Conservation (phyloP, 257 asterid genomes). For the Solanum pimpinellifolium region DNA sequence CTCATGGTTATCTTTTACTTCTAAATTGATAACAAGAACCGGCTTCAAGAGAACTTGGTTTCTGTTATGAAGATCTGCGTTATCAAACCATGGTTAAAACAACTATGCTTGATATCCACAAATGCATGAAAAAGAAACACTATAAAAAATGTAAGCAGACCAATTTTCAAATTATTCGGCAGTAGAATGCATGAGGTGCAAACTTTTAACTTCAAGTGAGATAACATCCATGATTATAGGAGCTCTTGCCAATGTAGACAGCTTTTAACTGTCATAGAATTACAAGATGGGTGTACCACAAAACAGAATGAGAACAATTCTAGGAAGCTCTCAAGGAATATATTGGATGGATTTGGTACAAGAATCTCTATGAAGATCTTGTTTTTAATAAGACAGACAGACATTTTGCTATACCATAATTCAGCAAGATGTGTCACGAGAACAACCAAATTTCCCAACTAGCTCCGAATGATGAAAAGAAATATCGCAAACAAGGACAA, state of each 20-base stretch:
- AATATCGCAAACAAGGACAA: background rate
- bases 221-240: background rate
- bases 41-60: constrained; percentile 64
- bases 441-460: background rate
- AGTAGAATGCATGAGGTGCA: background rate
- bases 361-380: background rate
- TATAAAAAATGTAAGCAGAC: background rate
- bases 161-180: background rate
- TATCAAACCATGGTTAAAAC: background rate
- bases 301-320: background rate
- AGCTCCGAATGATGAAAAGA: background rate
- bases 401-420: background rate
- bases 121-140: background rate
- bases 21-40: constrained; percentile 77
- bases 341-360: background rate
- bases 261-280: background rate
- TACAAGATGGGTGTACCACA: background rate
- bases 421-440: background rate
- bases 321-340: background rate
- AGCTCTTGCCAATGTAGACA: background rate
- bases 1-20: constrained; percentile 97
- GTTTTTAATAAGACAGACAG: background rate
- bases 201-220: background rate
- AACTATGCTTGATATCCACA: background rate
- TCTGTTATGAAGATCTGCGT: constrained; percentile 78